phyloP scores from a whole-genome alignment of 2,329 filamentous ascomycete species.

The Scedosporium boydii region DNA sequence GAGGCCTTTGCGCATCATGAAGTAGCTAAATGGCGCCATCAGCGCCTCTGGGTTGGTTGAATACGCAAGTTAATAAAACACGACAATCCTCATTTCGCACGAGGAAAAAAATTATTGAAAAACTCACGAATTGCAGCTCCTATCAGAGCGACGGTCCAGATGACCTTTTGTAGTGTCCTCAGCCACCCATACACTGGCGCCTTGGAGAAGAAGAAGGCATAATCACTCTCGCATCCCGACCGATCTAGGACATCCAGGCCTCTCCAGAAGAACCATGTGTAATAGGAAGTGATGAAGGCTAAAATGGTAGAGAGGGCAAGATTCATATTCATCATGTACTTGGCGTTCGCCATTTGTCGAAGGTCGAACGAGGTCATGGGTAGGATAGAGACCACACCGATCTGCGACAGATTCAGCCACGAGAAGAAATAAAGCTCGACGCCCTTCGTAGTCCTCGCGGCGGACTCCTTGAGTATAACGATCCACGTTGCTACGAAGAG shows the following conservation, averaged over 20 bases:
- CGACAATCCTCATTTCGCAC: background rate
- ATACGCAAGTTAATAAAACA: background rate
- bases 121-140: background rate
- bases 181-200: constrained; percentile 18
- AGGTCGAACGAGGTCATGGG: background rate
- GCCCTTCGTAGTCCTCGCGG: background rate
- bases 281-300: background rate
- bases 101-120: too few species aligned
- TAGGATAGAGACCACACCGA: background rate
- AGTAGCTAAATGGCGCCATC: background rate
- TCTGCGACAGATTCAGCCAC: background rate
- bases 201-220: constrained; percentile 19
- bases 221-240: constrained; percentile 13
- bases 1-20: background rate
- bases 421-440: background rate
- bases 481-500: background rate
- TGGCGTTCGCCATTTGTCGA: background rate
- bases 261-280: constrained; percentile 16
- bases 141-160: constrained; percentile 8
- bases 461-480: background rate
- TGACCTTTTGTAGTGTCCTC: constrained; percentile 15
- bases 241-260: constrained; percentile 14
- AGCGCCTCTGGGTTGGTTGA: background rate
- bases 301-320: background rate
- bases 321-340: background rate